phyloP scores from a whole-genome alignment of 1,284 basidiomycete species.

The Meripilus lineatus region DNA sequence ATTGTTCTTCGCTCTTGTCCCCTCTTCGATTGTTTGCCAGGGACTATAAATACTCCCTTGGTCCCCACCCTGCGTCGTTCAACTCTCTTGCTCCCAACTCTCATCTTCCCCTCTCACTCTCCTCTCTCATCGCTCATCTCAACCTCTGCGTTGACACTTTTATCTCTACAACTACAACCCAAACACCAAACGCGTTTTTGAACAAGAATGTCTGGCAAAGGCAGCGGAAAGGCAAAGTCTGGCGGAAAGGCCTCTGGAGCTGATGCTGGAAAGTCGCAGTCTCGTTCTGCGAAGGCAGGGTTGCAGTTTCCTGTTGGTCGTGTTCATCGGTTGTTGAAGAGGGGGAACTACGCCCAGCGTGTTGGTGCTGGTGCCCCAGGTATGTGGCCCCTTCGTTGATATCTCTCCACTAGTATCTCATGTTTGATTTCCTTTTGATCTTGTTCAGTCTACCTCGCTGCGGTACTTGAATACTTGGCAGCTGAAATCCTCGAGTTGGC shows the following conservation, averaged over 20 bases:
- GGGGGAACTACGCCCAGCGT: slow-evolving; percentile 62
- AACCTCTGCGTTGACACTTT: slow-evolving; percentile 4
- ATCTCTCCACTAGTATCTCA: background rate
- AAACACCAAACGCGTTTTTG: no score
- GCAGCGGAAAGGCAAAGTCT: slow-evolving; percentile 46
- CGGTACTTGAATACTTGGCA: slow-evolving; percentile 66
- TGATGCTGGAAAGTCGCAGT: slow-evolving; percentile 45
- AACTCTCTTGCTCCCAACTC: slow-evolving; percentile 1
- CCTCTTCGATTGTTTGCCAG: background rate
- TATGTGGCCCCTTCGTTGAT: slow-evolving; percentile 29
- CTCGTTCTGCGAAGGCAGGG: slow-evolving; percentile 80
- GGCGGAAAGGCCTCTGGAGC: slow-evolving; percentile 49
- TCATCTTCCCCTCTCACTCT: background rate
- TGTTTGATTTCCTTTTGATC: slow-evolving; percentile 2
- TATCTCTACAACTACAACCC: slow-evolving; percentile 4
- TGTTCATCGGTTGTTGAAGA: slow-evolving; percentile 72
- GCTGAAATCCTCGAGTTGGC: slow-evolving; percentile 77
- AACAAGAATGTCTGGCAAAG: slow-evolving; percentile 18
- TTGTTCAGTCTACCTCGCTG: slow-evolving; percentile 66
- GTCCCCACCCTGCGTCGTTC: background rate
- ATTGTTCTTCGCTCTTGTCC: no score
- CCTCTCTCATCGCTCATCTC: slow-evolving; percentile 4
- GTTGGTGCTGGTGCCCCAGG: slow-evolving; percentile 59
- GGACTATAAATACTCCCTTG: slow-evolving; percentile 6
- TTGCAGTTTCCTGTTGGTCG: slow-evolving; percentile 81